Evolutionary conservation across 1,284 basidiomycete genomes (phyloP), one percentile per base, ranked within the genome.

Genomic region (Trametes pubescens): DNA sequence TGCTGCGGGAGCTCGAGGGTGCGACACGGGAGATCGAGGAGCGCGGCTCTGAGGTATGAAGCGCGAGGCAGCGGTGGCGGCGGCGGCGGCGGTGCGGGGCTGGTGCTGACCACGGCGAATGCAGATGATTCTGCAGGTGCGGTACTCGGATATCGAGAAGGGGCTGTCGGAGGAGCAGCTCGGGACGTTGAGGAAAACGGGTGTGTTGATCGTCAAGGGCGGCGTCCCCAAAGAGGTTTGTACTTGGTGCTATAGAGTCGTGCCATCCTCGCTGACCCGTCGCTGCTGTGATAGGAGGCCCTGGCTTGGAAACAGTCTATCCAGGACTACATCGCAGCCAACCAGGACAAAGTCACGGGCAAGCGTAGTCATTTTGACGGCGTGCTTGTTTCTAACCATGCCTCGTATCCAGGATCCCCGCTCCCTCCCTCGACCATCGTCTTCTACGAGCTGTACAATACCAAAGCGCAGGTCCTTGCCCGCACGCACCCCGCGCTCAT

Each of bases 361-460:
- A 40, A 22, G 64, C 22, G 22, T 11, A 3, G 1, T n/a, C 4
- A 13, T 18, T 2, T 4, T 8, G 40, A 38, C 24, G 18, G 3
- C n/a, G 26, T 10, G 9, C 18, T 16, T 16, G 21, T 26, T 13
- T 14, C 3, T 16, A 13, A 47, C 16, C 40, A 29, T 54, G 9
- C 13, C 13, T 21, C 74, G 3, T 16, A 5, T 73, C 10, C 62
- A 86, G 91, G 90, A 1, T 89, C 86, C 69, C 92, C 91, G 0
- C 75, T 86, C 69, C 92, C 91, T 0, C 75, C 79, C 1, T 82
- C 86, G 52, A 82, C 92, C 67, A 87, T 90, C 59, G 90, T 92
- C 74, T 89, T 86, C 21, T 93, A 84, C 71, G 90, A 93, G 71
- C 71, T 93, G 4, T 93, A 92, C 77, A 86, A 91, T 77, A 85